Evolutionary conservation across 768 basidiomycete species (phyloP), one percentile per base, ranked within the genome.

Genomic region (Xerocomellus chrysenteron): DNA sequence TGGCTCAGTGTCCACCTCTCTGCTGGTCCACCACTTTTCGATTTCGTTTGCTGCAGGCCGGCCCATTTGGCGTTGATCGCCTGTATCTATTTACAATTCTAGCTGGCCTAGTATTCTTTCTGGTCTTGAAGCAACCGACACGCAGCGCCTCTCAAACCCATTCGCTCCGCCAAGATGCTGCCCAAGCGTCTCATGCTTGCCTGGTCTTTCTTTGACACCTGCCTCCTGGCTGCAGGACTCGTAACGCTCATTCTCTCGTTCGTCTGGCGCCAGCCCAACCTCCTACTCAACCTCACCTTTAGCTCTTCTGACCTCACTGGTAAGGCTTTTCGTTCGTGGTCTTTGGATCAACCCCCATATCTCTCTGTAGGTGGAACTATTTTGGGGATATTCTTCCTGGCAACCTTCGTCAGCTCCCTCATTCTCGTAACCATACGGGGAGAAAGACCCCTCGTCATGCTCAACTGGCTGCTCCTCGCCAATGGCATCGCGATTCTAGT

Each of bases 251-350:
- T 80, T 41, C 74, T 92, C 47, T 88, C 90, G 17, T 73, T 93
- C 54, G 66, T 88, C 36, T 94, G 89, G 88, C 80, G 83, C 51
- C 73, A 76, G 43, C 80, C 84, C 9, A 80, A 89, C 64, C 67
- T 88, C n/a, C 73, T 94, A 55, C 75, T 88, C 72, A 91, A 92
- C 68, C 77, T 92, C 76, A 82, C 88, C 33, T 72, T 94, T 49
- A 81, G 78, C 56, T 62, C 71, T 14, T 63, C 75, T 46, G 80
- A 89, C 60, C 75, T 92, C 40, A 82, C 78, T 30, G 80, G 92
- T 88, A 65, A 66, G 82, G 72, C 19, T 43, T 37, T 26, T 51
- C 26, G 47, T 35, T 11, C 11, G n/a, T 26, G 30, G 9, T 50
- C 51, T 50, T 35, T 46, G 21, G 19, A 5, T 4, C 37, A 37